phyloP scores from a whole-genome alignment of 495 filamentous ascomycete species.

The Trichoderma erinaceum region DNA sequence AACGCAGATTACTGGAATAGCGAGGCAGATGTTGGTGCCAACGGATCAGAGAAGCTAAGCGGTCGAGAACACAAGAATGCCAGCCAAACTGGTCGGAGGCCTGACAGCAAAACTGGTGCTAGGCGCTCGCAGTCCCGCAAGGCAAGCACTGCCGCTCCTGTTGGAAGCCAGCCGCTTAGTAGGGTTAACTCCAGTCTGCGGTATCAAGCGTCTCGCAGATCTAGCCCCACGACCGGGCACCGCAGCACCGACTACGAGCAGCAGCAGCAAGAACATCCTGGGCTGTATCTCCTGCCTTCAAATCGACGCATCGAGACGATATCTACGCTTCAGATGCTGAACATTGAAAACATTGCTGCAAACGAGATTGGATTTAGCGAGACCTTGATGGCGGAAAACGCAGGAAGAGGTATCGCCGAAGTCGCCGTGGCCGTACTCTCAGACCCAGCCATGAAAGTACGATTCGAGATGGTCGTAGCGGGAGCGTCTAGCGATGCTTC shows the following conservation, averaged over 20 bases:
- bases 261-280: slow-evolving; percentile 16
- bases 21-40: slow-evolving; percentile 58
- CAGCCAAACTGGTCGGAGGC: slow-evolving; percentile 43
- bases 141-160: slow-evolving; percentile 42
- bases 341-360: slow-evolving; percentile 81
- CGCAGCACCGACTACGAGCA: slow-evolving; percentile 12
- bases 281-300: slow-evolving; percentile 50
- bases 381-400: slow-evolving; percentile 87
- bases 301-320: slow-evolving; percentile 73
- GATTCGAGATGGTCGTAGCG: slow-evolving; percentile 35
- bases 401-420: slow-evolving; percentile 79
- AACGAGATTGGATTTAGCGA: slow-evolving; percentile 78
- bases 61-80: slow-evolving; percentile 43
- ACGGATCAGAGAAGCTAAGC: slow-evolving; percentile 42
- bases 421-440: slow-evolving; percentile 60
- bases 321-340: slow-evolving; percentile 77
- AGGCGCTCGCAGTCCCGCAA: slow-evolving; percentile 56
- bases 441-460: slow-evolving; percentile 48
- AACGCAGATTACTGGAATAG: slow-evolving; percentile 56
- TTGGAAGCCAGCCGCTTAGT: slow-evolving; percentile 27
- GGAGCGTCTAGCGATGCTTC: slow-evolving; percentile 26
- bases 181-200: slow-evolving; percentile 40
- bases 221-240: slow-evolving; percentile 21
- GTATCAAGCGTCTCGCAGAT: slow-evolving; percentile 6
- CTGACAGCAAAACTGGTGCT: slow-evolving; percentile 40